phyloP scores from a whole-genome alignment of 108 stramenopile genomes.

The Cyclotella kingstonii region DNA sequence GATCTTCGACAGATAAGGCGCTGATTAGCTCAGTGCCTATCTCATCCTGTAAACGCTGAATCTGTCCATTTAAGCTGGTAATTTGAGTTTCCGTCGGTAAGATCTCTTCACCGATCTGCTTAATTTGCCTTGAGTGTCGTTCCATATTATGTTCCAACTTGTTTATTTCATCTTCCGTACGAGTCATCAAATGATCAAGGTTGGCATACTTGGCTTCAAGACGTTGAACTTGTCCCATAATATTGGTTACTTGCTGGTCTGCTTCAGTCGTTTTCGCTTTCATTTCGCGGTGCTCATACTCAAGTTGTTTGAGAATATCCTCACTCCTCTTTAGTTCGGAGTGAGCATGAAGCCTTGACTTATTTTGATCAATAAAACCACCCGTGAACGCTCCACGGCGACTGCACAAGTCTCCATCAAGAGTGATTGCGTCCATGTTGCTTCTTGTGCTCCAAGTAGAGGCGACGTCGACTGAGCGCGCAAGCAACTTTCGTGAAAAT shows the following conservation, averaged over 20 bases:
- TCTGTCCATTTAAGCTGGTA: slow-evolving; percentile 58
- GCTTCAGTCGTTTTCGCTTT: slow-evolving; percentile 53
- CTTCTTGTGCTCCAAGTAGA: slow-evolving; percentile 62
- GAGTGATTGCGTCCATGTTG: slow-evolving; percentile 93
- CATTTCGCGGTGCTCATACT: slow-evolving; percentile 47
- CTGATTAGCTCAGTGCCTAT: slow-evolving; percentile 79
- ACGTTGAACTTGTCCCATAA: slow-evolving; percentile 67
- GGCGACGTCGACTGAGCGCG: slow-evolving; percentile 77
- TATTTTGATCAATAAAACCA: slow-evolving; percentile 79
- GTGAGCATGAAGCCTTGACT: slow-evolving; percentile 72
- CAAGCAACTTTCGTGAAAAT: slow-evolving; percentile 92
- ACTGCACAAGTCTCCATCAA: slow-evolving; percentile 95
- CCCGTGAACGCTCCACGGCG: slow-evolving; percentile 91
- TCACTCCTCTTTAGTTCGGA: slow-evolving; percentile 51
- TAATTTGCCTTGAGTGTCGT: slow-evolving; percentile 58
- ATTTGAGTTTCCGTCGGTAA: slow-evolving; percentile 67
- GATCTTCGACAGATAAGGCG: slow-evolving; percentile 66
- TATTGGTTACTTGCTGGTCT: slow-evolving; percentile 68
- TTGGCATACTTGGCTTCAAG: slow-evolving; percentile 75
- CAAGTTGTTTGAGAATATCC: slow-evolving; percentile 41
- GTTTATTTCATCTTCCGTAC: slow-evolving; percentile 56
- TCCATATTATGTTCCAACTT: slow-evolving; percentile 44
- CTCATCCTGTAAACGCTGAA: slow-evolving; percentile 74
- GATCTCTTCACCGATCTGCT: slow-evolving; percentile 68
- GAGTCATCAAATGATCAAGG: slow-evolving; percentile 55